Evolutionary conservation across 192 early-diverging fungal species (phyloP), one percentile per base, ranked within the genome.

Genomic region (Globomyces pollinis-pini): DNA sequence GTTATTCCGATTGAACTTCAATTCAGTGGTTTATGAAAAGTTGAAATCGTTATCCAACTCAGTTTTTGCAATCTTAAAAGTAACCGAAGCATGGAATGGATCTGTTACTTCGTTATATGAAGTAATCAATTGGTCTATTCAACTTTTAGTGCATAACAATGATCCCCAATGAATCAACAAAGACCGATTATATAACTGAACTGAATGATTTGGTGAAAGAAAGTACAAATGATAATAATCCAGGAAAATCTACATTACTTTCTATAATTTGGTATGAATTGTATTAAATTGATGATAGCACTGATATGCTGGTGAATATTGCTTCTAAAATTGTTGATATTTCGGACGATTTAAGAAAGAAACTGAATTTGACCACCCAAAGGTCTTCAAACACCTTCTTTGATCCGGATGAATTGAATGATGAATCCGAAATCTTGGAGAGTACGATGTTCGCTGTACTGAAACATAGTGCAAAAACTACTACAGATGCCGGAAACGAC

Each of bases 271-370:
- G 50, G 66, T 63, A 53, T 13, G 23, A 13, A 13, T 15, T 13
- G 20, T 30, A 24, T 5, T 28, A 51, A 16, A 33, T 12, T 18
- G 15, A 23, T 23, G 1, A 2, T 21, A 64, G 61, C 20, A 62
- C 44, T 61, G 67, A 69, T 31, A 56, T 54, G 11, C 8, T 69
- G 13, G 21, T 63, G 15, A 29, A 38, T 31, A 13, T 71, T 0
- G 64, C 69, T 33, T 63, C 53, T 4, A 26, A 28, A 16, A 54
- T 72, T n/a, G 62, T 59, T 6, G 65, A 62, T 9, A 42, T 55
- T 15, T 64, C 61, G n/a, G 70, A 72, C 15, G 50, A 26, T 21
- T 12, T 64, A 20, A 9, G 62, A 18, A 57, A 33, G 33, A 15
- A 43, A 24, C 23, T 28, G 38, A 28, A 30, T 1, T 16, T 64